Evolutionary conservation across 2,329 filamentous ascomycete genomes (phyloP), one percentile per base, ranked within the genome.

Genomic region (Botrytis galanthina): DNA sequence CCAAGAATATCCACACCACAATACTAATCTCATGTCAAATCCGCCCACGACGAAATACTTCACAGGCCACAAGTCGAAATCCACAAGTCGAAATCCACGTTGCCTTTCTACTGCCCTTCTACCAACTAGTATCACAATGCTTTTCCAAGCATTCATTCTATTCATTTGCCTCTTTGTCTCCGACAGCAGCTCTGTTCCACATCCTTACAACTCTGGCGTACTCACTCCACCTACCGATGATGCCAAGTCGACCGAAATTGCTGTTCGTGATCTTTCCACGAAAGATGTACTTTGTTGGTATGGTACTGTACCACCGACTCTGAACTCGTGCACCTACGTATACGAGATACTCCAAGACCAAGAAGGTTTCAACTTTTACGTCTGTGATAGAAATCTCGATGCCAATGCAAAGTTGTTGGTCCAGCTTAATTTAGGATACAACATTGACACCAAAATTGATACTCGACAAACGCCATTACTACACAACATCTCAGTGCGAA

Each of bases 41-140:
- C 22, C 3, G 3, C 12, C 2, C 26, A 16, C 8, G n/a, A 42
- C 37, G 3, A 29, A 9, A 62, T 22, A 39, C n/a, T 8, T n/a
- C 32, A 61, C 6, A 61, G 6, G 10, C 35, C 20, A 16, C 35
- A 39, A 14, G 22, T 39, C 12, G 2, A 26, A 37, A 26, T 0
- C 39, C 0, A 3, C 32, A 26, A 12, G 9, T 61, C 12, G 2
- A 16, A 39, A 16, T 37, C 7, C 22, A 39, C 4, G 14, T 39
- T 9, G 6, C 26, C 3, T 1, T 26, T 6, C 22, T 18, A 22
- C 14, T n/a, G 14, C 1, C 4, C 22, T 18, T 14, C 14, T n/a
- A 26, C 1, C 4, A n/a, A 26, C n/a, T 61, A 37, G 12, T 61
- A 61, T 39, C 6, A n/a, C 22, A 26, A 39, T 61, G 12, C 59